Evolutionary conservation across 306 rosid genomes (phyloP).

Genomic region (Prunus mira): DNA sequence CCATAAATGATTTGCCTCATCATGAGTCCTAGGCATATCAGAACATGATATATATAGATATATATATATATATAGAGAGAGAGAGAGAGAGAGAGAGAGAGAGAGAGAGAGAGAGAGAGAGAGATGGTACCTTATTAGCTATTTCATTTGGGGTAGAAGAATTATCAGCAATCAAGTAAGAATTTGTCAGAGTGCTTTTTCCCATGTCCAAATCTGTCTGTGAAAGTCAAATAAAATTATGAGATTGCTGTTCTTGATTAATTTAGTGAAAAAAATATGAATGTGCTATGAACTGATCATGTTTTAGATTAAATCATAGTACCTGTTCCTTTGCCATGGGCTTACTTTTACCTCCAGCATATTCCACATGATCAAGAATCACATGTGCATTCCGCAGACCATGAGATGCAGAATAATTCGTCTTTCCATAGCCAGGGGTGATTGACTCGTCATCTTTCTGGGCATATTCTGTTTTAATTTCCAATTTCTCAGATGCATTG

Average conservation of each 20-base stretch:
- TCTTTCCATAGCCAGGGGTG: constrained; percentile 36
- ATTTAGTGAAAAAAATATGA: constrained; percentile 14
- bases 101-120: neutral
- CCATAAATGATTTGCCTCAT: neutral
- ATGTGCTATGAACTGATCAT: neutral
- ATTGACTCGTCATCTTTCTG: constrained; percentile 41
- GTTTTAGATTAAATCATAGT: constrained; percentile 25
- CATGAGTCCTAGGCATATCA: neutral
- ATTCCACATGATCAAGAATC: constrained; percentile 36
- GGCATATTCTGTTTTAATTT: constrained; percentile 48
- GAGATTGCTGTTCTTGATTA: neutral
- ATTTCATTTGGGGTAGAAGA: constrained; percentile 26
- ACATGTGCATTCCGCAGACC: constrained; percentile 39
- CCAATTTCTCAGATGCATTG: constrained; percentile 38
- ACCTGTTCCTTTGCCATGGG: constrained; percentile 49
- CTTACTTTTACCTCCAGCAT: constrained; percentile 41
- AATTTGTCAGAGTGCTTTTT: constrained; percentile 24
- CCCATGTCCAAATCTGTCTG: constrained; percentile 39
- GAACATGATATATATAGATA: too few relatives aligned
- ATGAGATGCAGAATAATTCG: constrained; percentile 34
- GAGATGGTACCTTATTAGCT: constrained; percentile 33
- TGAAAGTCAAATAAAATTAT: constrained; percentile 16
- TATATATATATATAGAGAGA: too few relatives aligned
- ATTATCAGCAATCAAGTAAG: constrained; percentile 32
- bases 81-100: neutral